phyloP scores from a whole-genome alignment of 257 asterid species.

The Cynanchum wilfordii region DNA sequence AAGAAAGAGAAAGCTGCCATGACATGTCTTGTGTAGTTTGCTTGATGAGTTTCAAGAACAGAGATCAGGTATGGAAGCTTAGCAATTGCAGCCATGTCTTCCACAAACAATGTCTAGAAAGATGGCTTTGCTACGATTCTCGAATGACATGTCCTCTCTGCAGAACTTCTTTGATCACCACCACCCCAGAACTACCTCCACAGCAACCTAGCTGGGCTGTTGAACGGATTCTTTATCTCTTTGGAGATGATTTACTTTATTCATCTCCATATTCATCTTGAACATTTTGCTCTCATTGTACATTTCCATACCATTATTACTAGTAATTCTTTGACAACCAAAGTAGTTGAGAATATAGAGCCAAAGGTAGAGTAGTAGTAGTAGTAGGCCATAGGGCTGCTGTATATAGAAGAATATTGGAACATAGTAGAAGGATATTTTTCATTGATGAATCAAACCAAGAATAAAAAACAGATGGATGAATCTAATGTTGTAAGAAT shows the following conservation, averaged over 20 bases:
- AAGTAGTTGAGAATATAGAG: neutral
- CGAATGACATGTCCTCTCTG: slow-evolving; percentile 64
- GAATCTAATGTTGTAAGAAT: neutral
- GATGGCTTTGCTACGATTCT: slow-evolving; percentile 53
- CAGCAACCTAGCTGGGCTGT: slow-evolving; percentile 70
- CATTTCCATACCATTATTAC: slow-evolving; percentile 5
- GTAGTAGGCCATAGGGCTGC: neutral
- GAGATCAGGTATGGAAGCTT: slow-evolving; percentile 56
- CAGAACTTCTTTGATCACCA: slow-evolving; percentile 40
- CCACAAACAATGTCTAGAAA: slow-evolving; percentile 62
- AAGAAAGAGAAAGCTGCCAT: slow-evolving; percentile 18
- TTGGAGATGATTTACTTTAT: slow-evolving; percentile 68
- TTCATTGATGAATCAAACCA: neutral
- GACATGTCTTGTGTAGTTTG: slow-evolving; percentile 58
- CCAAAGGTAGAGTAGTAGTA: neutral
- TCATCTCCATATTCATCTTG: slow-evolving; percentile 14
- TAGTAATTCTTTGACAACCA: slow-evolving; percentile 2
- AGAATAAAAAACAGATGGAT: neutral
- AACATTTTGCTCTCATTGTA: neutral
- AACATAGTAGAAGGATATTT: neutral
- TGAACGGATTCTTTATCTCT: slow-evolving; percentile 63
- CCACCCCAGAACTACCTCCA: slow-evolving; percentile 12
- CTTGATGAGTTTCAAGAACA: slow-evolving; percentile 41
- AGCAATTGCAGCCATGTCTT: slow-evolving; percentile 68
- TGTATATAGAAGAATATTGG: neutral